Percentiles rank a stretch among this genome's conserved stretches.
Conservation (phyloP, 2,329 filamentous ascomycete genomes). For the Tolypocladium endophyticum region DNA sequence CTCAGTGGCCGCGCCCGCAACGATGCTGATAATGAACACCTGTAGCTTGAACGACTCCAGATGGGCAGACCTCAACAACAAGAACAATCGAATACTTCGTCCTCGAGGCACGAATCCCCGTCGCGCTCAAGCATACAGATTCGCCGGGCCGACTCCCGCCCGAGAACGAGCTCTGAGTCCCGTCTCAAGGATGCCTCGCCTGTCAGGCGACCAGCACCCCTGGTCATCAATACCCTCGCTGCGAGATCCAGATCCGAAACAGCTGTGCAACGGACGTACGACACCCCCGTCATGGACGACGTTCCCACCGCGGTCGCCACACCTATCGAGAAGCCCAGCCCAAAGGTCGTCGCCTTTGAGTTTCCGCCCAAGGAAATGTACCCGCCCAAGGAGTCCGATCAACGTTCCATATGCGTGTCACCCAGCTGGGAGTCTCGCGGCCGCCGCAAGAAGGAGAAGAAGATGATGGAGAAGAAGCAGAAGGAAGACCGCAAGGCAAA, state of each 20-base stretch:
- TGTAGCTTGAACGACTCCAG: conserved; percentile 11
- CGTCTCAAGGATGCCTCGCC: conserved; percentile 3
- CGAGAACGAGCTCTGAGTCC: background rate
- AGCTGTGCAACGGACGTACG: conserved; percentile 3
- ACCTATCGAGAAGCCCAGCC: conserved; percentile 10
- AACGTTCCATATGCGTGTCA: conserved; percentile 43
- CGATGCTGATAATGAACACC: background rate
- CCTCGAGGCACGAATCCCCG: background rate
- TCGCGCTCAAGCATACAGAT: conserved; percentile 6
- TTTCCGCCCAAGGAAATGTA: conserved; percentile 17
- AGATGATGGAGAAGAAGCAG: conserved; percentile 21
- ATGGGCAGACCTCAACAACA: conserved; percentile 1
- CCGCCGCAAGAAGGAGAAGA: conserved; percentile 43
- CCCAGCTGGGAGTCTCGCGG: conserved; percentile 51
- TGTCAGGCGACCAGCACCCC: conserved; percentile 3
- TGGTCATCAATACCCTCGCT: conserved; percentile 7
- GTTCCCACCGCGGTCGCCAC: conserved; percentile 3
- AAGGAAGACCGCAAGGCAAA: conserved; percentile 18
- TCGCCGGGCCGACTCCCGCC: conserved; percentile 3
- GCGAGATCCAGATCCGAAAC: conserved; percentile 3
- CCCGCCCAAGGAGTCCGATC: conserved; percentile 18
- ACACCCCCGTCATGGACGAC: conserved; percentile 1
- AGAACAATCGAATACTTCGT: background rate
- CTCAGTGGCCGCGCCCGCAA: background rate
- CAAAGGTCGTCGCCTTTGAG: conserved; percentile 20